Conservation (phyloP, 345 rosid species). For the Citrus unshiu region DNA sequence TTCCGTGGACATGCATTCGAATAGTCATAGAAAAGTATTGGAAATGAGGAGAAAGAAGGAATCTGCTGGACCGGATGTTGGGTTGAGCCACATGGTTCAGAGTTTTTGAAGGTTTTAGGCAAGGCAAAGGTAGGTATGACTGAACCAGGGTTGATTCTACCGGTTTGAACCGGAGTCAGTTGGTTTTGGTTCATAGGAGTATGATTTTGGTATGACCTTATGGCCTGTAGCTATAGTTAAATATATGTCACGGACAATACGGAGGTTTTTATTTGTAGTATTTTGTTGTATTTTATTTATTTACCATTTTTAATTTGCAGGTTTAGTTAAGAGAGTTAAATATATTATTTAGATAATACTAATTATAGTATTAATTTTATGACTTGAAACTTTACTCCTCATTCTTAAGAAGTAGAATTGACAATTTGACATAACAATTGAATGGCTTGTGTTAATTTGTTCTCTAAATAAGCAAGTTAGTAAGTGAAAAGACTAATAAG, state of each 20-base stretch:
- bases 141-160: neutral
- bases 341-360: neutral
- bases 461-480: no score
- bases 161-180: constrained; percentile 9
- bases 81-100: constrained; percentile 23
- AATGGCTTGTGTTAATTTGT: no score
- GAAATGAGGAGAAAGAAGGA: constrained; percentile 50
- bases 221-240: neutral
- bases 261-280: neutral
- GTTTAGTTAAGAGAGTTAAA: neutral
- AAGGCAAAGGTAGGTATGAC: neutral
- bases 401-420: no score
- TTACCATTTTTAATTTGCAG: constrained; percentile 1
- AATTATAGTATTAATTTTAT: neutral
- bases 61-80: constrained; percentile 14
- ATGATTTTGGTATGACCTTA: neutral
- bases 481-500: no score
- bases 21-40: constrained; percentile 51
- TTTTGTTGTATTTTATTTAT: neutral
- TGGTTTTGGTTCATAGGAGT: neutral
- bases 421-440: no score
- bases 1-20: constrained; percentile 42
- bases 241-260: neutral
- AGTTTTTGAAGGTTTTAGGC: constrained; percentile 27
- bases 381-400: neutral